A percentile compares a stretch with the other conserved stretches of the same genome.
phyloP scores from a whole-genome alignment of 1,284 basidiomycete species.

The Ustilago esculenta region DNA sequence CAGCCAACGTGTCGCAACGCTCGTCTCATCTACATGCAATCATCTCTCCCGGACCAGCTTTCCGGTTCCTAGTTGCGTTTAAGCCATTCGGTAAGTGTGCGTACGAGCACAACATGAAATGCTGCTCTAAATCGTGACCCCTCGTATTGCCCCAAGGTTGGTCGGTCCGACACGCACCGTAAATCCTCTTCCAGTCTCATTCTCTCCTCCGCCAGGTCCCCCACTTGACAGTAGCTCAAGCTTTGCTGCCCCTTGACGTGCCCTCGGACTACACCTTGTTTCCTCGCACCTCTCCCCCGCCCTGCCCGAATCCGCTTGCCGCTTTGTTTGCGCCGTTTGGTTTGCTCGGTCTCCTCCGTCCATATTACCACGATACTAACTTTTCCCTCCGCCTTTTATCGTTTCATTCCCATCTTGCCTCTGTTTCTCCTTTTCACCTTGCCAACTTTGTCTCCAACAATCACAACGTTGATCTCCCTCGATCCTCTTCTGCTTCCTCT shows the following conservation, averaged over 20 bases:
- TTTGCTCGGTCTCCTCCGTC: constrained; percentile 5
- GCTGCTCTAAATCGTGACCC: no score
- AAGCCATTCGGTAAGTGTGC: no score
- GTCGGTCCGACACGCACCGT: constrained; percentile 43
- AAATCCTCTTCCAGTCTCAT: not conserved
- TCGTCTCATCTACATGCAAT: not conserved
- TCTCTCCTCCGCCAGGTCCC: not conserved
- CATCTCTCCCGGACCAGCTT: constrained; percentile 14
- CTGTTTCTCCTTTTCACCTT: not conserved
- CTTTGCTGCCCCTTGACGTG: no score
- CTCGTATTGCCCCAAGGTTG: not conserved
- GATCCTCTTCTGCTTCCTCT: not conserved
- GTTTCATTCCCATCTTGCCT: not conserved
- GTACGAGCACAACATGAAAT: not conserved
- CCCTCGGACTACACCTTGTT: no score
- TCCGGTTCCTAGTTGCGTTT: not conserved
- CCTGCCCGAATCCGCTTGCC: no score
- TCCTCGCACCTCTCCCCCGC: no score
- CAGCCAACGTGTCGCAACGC: no score
- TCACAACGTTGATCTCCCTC: no score
- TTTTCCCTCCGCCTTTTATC: not conserved
- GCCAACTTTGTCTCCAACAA: no score
- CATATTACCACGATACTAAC: constrained; percentile 17
- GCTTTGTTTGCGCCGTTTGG: not conserved
- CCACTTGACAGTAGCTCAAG: not conserved